Evolutionary conservation across 176 grass and related monocot genomes (phyloP), one percentile per base, ranked within the genome.

Genomic region (Rhynchospora pubera): DNA sequence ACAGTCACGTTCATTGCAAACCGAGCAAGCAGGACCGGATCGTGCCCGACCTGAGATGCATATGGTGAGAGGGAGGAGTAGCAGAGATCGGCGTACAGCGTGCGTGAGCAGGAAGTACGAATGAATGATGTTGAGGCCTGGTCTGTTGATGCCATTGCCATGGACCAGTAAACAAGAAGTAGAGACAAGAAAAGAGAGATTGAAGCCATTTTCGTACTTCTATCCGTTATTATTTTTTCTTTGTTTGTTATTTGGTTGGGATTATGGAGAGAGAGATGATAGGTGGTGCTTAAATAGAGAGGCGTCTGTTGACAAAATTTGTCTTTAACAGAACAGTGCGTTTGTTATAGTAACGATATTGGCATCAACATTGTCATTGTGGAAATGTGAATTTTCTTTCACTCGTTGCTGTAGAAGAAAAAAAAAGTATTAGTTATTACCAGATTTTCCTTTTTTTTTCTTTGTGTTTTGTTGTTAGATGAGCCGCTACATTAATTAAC

Each of bases 1-100:
- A 11, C 44, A 11, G 78, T 79, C 65, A 87, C 45, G 9, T 93
- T 82, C 58, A 76, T n/a, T 16, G 91, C 91, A 13, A 80, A 82
- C 5, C 85, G 83, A 11, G 88, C 88, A 42, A 97, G 91, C 87
- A 44, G 81, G 7, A 81, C 77, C 5, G 34, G 70, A 80, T 74
- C 86, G 14, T 85, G 52, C 3, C 74, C 43, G 70, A 96, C 26
- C 28, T 57, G 76, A n/a, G 18, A 0, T n/a, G 81, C 53, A 62
- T 86, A 80, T 6, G 79, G 86, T 14, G 82, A 82, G 57, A 91
- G 79, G 32, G 86, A 83, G 79, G 68, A 79, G 86, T 85, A 86
- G 67, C 89, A 91, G 64, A 91, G 83, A 5, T 21, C 65, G 14
- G 70, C 18, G 68, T 84, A 84, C 5, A 47, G 70, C 24, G 83